Conservation (phyloP, 495 filamentous ascomycete species). For the Xylaria bambusicola region DNA sequence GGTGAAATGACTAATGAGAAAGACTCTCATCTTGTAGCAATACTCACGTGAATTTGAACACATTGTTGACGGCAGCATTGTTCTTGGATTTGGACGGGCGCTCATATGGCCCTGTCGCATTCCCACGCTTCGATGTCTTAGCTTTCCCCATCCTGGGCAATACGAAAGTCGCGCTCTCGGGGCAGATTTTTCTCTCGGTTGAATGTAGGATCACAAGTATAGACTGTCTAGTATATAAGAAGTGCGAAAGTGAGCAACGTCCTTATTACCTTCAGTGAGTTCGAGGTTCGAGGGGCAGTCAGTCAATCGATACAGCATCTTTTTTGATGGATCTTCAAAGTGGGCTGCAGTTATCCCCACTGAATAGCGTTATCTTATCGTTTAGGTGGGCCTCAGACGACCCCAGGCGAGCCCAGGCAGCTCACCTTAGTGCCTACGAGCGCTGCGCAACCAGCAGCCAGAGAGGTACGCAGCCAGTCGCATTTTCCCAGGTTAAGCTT, state of each 20-base stretch:
- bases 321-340: slow-evolving; percentile 15
- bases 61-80: slow-evolving; percentile 62
- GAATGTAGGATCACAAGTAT: no score
- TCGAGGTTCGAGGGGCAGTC: slow-evolving; percentile 14
- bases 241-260: slow-evolving; percentile 12
- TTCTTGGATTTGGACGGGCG: slow-evolving; percentile 42
- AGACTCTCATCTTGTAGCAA: no score
- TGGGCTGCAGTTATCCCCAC: slow-evolving; percentile 4
- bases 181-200: no score
- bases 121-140: slow-evolving; percentile 62
- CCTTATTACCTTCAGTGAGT: slow-evolving; percentile 22
- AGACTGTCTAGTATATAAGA: neutral
- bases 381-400: no score
- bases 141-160: slow-evolving; percentile 57
- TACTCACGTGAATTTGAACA: slow-evolving; percentile 65
- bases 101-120: slow-evolving; percentile 60
- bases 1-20: no score
- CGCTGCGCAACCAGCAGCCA: no score
- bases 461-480: slow-evolving; percentile 2
- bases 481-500: neutral
- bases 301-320: slow-evolving; percentile 1
- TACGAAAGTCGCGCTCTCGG: neutral
- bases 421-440: no score
- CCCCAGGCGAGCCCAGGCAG: no score
- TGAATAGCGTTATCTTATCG: slow-evolving; percentile 23